A percentile compares a stretch with the other conserved stretches of the same genome.
phyloP scores from a whole-genome alignment of 163 green algal species.

The Chloromonas sp. region DNA sequence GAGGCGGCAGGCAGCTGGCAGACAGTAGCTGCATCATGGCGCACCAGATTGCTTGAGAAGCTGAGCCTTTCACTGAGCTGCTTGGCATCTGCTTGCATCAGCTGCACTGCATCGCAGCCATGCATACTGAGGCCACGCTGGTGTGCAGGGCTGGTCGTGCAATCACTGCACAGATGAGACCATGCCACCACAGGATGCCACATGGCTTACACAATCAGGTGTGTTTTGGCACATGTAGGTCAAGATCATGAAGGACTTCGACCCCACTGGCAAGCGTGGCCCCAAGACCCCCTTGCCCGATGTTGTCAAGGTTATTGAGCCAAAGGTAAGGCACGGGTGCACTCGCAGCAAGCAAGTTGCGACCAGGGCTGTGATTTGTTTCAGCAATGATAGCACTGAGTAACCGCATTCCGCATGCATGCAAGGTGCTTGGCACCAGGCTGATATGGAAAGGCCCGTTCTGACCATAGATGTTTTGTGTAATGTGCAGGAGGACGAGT shows the following conservation, averaged over 20 bases:
- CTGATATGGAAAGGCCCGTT: neutral
- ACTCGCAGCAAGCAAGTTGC: slow-evolving; percentile 20
- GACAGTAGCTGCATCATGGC: too few relatives aligned
- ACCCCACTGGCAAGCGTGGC: slow-evolving; percentile 90
- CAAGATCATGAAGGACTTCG: slow-evolving; percentile 99
- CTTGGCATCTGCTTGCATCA: too few relatives aligned
- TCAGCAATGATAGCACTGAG: too few relatives aligned
- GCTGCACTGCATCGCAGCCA: too few relatives aligned
- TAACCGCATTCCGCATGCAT: neutral
- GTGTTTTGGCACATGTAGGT: slow-evolving; percentile 46
- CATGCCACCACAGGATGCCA: neutral
- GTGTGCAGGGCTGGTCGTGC: too few relatives aligned
- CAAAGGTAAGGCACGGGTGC: slow-evolving; percentile 52
- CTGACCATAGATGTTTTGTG: neutral
- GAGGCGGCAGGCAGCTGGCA: too few relatives aligned
- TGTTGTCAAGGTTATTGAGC: slow-evolving; percentile 81
- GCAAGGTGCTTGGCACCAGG: neutral
- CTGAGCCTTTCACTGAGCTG: too few relatives aligned
- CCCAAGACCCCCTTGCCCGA: slow-evolving; percentile 91
- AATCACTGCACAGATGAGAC: too few relatives aligned
- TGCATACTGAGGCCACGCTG: too few relatives aligned
- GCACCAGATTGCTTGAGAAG: too few relatives aligned
- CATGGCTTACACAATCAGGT: neutral
- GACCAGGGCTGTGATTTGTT: neutral
- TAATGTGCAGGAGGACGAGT: slow-evolving; percentile 51